A percentile compares a stretch with the other conserved stretches of the same genome.
These are phyloP conservation scores for Eucalyptus tenuipes DNA, from an alignment of 345 rosid genomes.

Conservation along the genomic window DNA sequence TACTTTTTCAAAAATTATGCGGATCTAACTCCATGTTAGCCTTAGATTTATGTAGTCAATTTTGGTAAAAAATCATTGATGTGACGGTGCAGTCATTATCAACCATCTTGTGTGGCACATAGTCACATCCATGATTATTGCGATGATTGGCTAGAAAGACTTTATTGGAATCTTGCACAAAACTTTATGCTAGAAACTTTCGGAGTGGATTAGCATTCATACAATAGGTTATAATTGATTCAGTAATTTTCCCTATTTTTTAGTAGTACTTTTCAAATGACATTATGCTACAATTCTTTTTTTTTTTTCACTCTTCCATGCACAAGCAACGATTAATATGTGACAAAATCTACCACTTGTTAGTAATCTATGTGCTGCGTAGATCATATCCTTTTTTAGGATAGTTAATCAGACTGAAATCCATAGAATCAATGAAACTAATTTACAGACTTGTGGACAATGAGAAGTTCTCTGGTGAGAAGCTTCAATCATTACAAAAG, in stretches of 20 bases:
- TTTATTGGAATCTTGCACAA: not conserved
- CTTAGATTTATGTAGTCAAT: not conserved
- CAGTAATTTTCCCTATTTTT: accelerated
- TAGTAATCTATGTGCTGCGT: not conserved
- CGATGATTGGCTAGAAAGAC: not conserved
- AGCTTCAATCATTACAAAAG: not conserved
- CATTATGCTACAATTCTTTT: not conserved
- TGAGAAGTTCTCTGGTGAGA: not conserved
- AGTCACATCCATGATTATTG: not conserved
- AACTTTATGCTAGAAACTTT: not conserved
- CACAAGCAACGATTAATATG: not conserved
- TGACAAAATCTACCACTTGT: not conserved
- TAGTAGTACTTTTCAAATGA: not conserved
- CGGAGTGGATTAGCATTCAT: not conserved
- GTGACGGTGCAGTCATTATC: accelerated
- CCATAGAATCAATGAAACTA: not conserved
- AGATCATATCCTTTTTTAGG: not conserved
- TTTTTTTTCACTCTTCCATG: not conserved
- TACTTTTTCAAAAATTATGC: not conserved
- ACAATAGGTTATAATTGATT: not conserved
- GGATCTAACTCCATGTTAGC: not conserved
- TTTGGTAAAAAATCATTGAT: accelerated
- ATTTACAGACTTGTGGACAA: not conserved
- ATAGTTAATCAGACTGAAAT: not conserved
- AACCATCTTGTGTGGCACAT: accelerated